Percentiles rank a stretch among this genome's conserved stretches.
phyloP scores from a whole-genome alignment of 371 early-diverging fungal genomes.

The Rhizopus stolonifer region DNA sequence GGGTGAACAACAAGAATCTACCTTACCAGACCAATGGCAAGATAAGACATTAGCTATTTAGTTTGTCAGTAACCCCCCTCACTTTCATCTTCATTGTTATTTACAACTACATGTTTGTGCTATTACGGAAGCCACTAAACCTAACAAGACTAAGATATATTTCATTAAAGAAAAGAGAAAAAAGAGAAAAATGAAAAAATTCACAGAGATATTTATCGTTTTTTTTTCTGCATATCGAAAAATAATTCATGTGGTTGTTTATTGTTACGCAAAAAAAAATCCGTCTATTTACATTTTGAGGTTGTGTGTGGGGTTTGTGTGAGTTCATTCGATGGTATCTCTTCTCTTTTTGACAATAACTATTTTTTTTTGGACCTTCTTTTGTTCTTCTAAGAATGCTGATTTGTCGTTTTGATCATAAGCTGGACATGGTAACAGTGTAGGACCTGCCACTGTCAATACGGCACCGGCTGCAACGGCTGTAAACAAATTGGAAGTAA shows the following conservation, averaged over 20 bases:
- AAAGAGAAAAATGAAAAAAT: not conserved
- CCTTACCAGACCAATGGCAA: slow-evolving; percentile 40
- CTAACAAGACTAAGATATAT: slow-evolving; percentile 1
- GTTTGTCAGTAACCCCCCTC: not conserved
- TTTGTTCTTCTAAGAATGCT: slow-evolving; percentile 44
- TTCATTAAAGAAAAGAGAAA: slow-evolving; percentile 9
- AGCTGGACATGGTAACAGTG: slow-evolving; percentile 51
- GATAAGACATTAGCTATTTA: slow-evolving; percentile 27
- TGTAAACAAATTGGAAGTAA: slow-evolving; percentile 48
- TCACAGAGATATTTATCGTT: not conserved
- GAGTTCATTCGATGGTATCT: slow-evolving; percentile 13
- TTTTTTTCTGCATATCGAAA: not conserved
- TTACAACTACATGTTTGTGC: not conserved
- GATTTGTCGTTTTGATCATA: slow-evolving; percentile 48
- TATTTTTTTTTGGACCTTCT: slow-evolving; percentile 31
- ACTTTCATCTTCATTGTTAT: too few relatives aligned
- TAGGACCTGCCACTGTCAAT: slow-evolving; percentile 45
- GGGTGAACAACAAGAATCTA: slow-evolving; percentile 69
- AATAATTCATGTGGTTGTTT: not conserved
- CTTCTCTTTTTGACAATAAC: slow-evolving; percentile 32
- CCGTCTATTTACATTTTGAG: not conserved
- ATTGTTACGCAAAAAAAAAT: too few relatives aligned
- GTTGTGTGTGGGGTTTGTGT: not conserved
- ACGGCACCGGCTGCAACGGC: slow-evolving; percentile 48
- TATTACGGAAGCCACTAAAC: not conserved